Conservation (phyloP, 2,329 filamentous ascomycete species). For the Phoma sp. region DNA sequence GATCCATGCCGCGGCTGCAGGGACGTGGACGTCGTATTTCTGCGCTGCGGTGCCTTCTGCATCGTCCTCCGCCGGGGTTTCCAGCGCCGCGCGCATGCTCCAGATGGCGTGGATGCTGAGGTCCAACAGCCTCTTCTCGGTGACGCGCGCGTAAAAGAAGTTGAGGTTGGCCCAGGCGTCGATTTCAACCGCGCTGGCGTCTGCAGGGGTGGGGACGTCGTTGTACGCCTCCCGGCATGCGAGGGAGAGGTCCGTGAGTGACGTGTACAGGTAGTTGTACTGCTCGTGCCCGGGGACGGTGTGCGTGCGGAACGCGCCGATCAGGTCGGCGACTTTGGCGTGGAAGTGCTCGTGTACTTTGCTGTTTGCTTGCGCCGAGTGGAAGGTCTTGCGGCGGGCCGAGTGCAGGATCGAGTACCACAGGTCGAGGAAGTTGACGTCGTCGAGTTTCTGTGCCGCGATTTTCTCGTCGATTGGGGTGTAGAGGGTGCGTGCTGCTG, state of each 20-base stretch:
- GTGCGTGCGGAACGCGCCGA: slow-evolving; percentile 35
- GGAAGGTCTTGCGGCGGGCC: slow-evolving; percentile 32
- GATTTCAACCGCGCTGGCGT: slow-evolving; percentile 31
- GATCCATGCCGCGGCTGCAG: slow-evolving; percentile 42
- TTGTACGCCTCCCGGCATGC: slow-evolving; percentile 40
- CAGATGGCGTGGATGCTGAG: slow-evolving; percentile 38
- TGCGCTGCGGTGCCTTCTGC: slow-evolving; percentile 23
- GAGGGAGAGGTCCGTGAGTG: slow-evolving; percentile 31
- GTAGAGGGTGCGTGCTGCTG: slow-evolving; percentile 26
- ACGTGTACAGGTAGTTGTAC: slow-evolving; percentile 28
- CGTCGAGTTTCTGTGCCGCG: slow-evolving; percentile 22
- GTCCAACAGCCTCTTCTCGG: slow-evolving; percentile 21
- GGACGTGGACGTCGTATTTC: slow-evolving; percentile 36
- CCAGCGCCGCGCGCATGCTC: slow-evolving; percentile 38
- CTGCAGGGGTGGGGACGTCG: slow-evolving; percentile 28
- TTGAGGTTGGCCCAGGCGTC: slow-evolving; percentile 43
- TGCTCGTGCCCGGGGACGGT: slow-evolving; percentile 25
- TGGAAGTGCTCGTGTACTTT: slow-evolving; percentile 14
- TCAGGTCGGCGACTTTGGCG: slow-evolving; percentile 27
- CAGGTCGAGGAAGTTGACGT: slow-evolving; percentile 31
- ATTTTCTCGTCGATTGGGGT: slow-evolving; percentile 37
- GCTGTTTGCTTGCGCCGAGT: not conserved
- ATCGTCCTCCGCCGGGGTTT: slow-evolving; percentile 26
- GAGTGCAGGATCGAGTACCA: slow-evolving; percentile 44
- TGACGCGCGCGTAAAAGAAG: slow-evolving; percentile 38